Base-by-base conservation (phyloP, 1,284 basidiomycete genomes). In the Paramarasmius palmivorus region DNA sequence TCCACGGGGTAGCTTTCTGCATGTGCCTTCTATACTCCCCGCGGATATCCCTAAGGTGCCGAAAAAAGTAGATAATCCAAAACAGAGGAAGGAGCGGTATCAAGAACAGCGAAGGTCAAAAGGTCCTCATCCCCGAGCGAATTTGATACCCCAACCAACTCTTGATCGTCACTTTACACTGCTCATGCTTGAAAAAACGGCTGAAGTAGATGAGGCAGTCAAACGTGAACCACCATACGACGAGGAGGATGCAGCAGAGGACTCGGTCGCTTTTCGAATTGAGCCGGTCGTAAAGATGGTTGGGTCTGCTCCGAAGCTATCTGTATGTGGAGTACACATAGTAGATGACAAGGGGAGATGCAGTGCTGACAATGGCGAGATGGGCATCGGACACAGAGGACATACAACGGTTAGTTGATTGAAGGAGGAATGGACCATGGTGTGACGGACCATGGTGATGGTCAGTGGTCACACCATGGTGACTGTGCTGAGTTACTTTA, bases 341-440 rank as follows among this genome's bases (percentile, higher is more conserved):
- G 44, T 58, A 55, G 14, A 58, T 10, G 19, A 50, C 14, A 10
- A 58, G 50, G 36, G 57, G 57, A 15, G 57, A 55, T 12, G 52
- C 39, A 20, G 57, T 58, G n/a, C 36, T 35, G 9, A 50, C 46
- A 15, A 58, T n/a, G 25, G 57, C 50, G 34, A 58, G 55, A 45
- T 58, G 57, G 17, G 57, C 57, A 32, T 58, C 57, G 17, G 57
- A 45, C 4, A 58, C 26, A 25, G 50, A 50, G 17, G n/a, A n/a
- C n/a, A n/a, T n/a, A n/a, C n/a, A n/a, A n/a, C n/a, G n/a, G n/a
- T n/a, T n/a, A n/a, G n/a, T n/a, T n/a, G n/a, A n/a, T n/a, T n/a
- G n/a, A n/a, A n/a, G n/a, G n/a, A n/a, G n/a, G n/a, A n/a, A n/a
- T n/a, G n/a, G n/a, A n/a, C n/a, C n/a, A n/a, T n/a, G n/a, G n/a